These are phyloP conservation scores for Candolleomyces aberdarensis DNA, from an alignment of 768 basidiomycete species.

Conservation along the genomic window DNA sequence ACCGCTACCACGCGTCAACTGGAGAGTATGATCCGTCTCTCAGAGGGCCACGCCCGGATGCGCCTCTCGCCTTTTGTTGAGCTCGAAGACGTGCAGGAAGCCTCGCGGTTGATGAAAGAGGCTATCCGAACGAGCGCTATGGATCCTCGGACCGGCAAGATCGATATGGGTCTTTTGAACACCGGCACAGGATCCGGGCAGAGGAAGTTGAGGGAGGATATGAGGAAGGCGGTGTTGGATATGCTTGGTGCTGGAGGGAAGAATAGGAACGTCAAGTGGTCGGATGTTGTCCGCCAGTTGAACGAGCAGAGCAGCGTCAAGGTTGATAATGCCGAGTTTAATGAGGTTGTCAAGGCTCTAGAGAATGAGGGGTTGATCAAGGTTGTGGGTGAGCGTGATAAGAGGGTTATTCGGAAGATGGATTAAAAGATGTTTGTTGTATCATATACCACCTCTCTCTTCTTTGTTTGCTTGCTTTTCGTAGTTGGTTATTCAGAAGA, in stretches of 20 bases:
- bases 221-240: constrained; percentile 75
- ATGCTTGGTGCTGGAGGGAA: constrained; percentile 57
- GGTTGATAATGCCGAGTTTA: constrained; percentile 78
- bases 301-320: constrained; percentile 82
- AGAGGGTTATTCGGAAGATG: constrained; percentile 71
- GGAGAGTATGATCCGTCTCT: constrained; percentile 94
- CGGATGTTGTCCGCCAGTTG: constrained; percentile 74
- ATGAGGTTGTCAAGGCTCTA: constrained; percentile 69
- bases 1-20: constrained; percentile 98
- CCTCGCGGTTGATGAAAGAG: constrained; percentile 92
- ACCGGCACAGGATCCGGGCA: constrained; percentile 90
- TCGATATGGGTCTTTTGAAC: constrained; percentile 94
- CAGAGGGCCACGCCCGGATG: constrained; percentile 97
- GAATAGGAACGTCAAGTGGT: constrained; percentile 71
- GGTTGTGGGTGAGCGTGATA: constrained; percentile 84
- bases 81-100: constrained; percentile 83
- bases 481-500: no score
- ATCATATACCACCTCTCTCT: no score
- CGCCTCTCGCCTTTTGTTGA: constrained; percentile 87
- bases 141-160: constrained; percentile 95
- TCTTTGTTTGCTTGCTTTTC: no score
- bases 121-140: constrained; percentile 93
- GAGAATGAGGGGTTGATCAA: constrained; percentile 87
- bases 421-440: constrained; percentile 26
- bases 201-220: constrained; percentile 82